Base-by-base conservation (phyloP, 1,139 yeast species). In the Entelexis sorbosivorans region DNA sequence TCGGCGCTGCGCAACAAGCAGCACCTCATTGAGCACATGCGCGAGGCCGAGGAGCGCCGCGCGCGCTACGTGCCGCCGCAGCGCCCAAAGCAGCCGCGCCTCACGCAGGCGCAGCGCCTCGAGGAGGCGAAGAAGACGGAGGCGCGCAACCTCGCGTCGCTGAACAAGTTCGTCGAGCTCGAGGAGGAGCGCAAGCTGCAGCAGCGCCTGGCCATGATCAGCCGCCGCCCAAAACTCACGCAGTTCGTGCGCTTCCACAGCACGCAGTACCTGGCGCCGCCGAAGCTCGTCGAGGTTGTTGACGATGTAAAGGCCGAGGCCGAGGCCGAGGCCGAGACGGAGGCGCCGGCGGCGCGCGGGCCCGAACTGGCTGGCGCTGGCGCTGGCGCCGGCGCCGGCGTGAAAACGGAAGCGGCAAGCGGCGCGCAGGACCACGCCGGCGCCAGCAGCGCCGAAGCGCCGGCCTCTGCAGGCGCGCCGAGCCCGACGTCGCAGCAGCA, bases 61-160 rank as follows among this genome's bases (percentile, higher is more conserved):
- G 82, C 70, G 5, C 64, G 64, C 44, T 63, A 65, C 44, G 61
- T 61, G 11, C 59, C 67, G 4, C 79, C 79, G 0, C 69, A 71
- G 13, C 54, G 64, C 11, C 62, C 65, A 49, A 48, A 60, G 44
- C 63, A 66, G 28, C 56, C 51, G 17, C 66, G 65, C 35, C 71
- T 84, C 64, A 88, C 98, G 0, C 95, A 91, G 61, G 95, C 82
- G 56, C 95, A 91, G 63, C 73, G 89, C 53, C 69, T 91, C 49
- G 82, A 76, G 13, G 94, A 88, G 63, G 97, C 98, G 0, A 72
- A 80, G 44, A 84, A 82, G 59, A 93, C 97, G 0, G 98, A 91
- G 65, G 74, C 76, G 62, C 75, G 76, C 48, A 91, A 93, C 64
- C 69, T 79, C 5, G 72, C 78, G 31, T 83, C 96, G 3, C 71